Percentiles rank a stretch among this genome's conserved stretches.
Evolutionary conservation across 768 basidiomycete genomes (phyloP).

Genomic region (Auriscalpium microsporum): DNA sequence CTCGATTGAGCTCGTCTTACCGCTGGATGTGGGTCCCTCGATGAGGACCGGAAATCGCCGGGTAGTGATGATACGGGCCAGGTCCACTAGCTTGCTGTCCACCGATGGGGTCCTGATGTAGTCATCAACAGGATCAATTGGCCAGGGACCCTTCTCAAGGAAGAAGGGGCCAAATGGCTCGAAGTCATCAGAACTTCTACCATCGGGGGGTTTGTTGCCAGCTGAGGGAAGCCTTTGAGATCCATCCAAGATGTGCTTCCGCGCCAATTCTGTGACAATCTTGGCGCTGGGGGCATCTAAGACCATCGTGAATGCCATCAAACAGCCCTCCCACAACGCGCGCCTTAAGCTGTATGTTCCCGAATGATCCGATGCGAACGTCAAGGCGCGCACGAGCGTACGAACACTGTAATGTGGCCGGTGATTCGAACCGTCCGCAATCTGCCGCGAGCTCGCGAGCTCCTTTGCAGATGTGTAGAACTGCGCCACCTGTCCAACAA

Average conservation of each 20-base stretch:
- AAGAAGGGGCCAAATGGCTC: slow-evolving; percentile 90
- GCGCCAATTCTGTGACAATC: slow-evolving; percentile 58
- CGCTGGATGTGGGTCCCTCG: slow-evolving; percentile 95
- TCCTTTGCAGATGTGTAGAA: slow-evolving; percentile 80
- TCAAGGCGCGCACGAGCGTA: slow-evolving; percentile 83
- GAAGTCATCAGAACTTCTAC: slow-evolving; percentile 43
- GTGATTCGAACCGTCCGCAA: slow-evolving; percentile 91
- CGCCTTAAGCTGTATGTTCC: slow-evolving; percentile 71
- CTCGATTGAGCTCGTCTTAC: slow-evolving; percentile 95
- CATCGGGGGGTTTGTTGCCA: slow-evolving; percentile 47
- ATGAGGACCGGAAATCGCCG: slow-evolving; percentile 90
- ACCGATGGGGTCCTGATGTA: slow-evolving; percentile 97
- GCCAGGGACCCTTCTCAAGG: slow-evolving; percentile 68
- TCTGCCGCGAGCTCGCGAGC: slow-evolving; percentile 60
- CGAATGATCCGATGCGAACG: slow-evolving; percentile 80
- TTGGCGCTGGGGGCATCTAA: slow-evolving; percentile 67
- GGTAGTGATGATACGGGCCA: slow-evolving; percentile 86
- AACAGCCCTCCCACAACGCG: slow-evolving; percentile 89
- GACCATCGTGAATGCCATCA: slow-evolving; percentile 98
- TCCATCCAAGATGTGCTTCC: slow-evolving; percentile 68
- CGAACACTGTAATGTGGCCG: slow-evolving; percentile 97
- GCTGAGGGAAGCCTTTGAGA: slow-evolving; percentile 69
- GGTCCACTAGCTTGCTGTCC: slow-evolving; percentile 84
- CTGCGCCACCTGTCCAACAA: slow-evolving; percentile 86
- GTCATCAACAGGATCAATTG: slow-evolving; percentile 57